phyloP scores from a whole-genome alignment of 2,329 filamentous ascomycete species.

The Colletotrichum sp. region DNA sequence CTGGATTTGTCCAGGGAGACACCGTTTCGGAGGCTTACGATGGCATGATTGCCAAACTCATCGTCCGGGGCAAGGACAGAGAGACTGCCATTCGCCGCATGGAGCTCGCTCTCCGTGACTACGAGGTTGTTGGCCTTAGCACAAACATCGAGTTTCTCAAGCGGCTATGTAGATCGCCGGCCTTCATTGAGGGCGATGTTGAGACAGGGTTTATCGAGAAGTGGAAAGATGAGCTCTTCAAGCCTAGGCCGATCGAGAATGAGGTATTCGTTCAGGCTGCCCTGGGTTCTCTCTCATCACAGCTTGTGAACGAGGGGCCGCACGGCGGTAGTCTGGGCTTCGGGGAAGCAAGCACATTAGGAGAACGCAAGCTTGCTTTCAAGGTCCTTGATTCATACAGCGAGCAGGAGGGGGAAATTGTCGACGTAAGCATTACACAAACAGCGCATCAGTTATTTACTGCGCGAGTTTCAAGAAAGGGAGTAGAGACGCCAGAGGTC shows the following conservation, averaged over 20 bases:
- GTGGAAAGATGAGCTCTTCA: conserved; percentile 80
- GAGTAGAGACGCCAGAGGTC: conserved; percentile 37
- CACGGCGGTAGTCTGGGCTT: conserved; percentile 62
- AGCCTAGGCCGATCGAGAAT: conserved; percentile 60
- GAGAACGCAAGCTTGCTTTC: conserved; percentile 55
- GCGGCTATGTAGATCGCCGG: conserved; percentile 78
- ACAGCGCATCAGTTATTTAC: conserved; percentile 51
- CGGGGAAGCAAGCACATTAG: conserved; percentile 44
- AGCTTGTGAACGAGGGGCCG: conserved; percentile 27
- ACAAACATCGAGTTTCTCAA: conserved; percentile 99
- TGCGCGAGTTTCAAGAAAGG: conserved; percentile 48
- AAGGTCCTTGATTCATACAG: conserved; percentile 65
- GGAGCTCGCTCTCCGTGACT: conserved; percentile 79
- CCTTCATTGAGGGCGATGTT: conserved; percentile 85
- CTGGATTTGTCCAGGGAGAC: conserved; percentile 89
- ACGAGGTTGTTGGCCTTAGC: conserved; percentile 89
- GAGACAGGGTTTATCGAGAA: conserved; percentile 98
- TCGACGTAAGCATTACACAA: conserved; percentile 56
- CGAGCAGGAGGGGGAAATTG: conserved; percentile 68
- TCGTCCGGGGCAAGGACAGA: conserved; percentile 81
- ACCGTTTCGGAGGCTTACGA: conserved; percentile 95
- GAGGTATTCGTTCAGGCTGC: conserved; percentile 90
- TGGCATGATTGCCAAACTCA: conserved; percentile 98
- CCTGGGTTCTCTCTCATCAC: conserved; percentile 50
- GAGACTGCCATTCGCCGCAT: conserved; percentile 85